Percentiles rank a stretch among this genome's conserved stretches.
phyloP scores from a whole-genome alignment of 441 rosid genomes.

The Bocquillonia castaneifolia region DNA sequence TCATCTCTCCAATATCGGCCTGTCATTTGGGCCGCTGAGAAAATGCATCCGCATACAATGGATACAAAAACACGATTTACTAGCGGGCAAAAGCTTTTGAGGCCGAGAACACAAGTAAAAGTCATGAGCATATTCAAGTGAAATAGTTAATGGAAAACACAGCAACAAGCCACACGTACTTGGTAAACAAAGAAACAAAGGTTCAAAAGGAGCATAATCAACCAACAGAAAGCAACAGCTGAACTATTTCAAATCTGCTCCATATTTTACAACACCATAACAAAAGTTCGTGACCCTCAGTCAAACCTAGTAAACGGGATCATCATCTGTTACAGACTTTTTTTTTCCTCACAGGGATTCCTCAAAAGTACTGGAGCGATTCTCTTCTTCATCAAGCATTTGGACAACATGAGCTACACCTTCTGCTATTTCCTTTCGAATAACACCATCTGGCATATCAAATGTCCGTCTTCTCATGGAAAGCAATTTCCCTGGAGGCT shows the following conservation, averaged over 20 bases:
- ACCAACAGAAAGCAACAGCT: background rate
- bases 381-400: constrained; percentile 55
- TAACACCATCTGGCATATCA: constrained; percentile 68
- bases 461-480: constrained; percentile 78
- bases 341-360: constrained; percentile 19
- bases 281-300: background rate
- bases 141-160: background rate
- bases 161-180: background rate
- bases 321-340: background rate
- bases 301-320: background rate
- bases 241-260: background rate
- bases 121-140: background rate
- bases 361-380: constrained; percentile 23
- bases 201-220: constrained; percentile 5
- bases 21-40: too few species aligned
- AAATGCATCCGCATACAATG: too few species aligned
- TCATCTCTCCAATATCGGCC: too few species aligned
- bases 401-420: constrained; percentile 79
- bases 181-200: background rate
- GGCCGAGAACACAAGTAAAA: too few species aligned
- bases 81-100: too few species aligned
- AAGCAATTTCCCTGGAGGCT: constrained; percentile 56
- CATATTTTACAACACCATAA: constrained; percentile 8
- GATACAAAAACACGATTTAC: too few species aligned
- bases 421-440: constrained; percentile 64